Percentiles rank a stretch among this genome's conserved stretches.
Evolutionary conservation across 1,284 basidiomycete species (phyloP).

Genomic region (Limonomyces culmigenus): DNA sequence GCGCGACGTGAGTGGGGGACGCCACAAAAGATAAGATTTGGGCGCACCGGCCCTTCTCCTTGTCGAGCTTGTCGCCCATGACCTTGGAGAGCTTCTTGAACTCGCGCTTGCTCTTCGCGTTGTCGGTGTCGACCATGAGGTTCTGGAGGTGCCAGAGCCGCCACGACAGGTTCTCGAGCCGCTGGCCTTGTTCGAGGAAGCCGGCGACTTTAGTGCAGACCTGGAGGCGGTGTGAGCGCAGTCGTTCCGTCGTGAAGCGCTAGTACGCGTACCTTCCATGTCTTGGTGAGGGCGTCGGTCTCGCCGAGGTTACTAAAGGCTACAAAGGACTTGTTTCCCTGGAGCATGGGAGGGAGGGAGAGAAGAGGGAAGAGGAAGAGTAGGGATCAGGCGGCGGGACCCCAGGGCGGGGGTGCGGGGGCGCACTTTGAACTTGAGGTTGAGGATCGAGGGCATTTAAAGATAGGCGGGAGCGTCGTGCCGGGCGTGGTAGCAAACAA

Average conservation of each 20-base stretch:
- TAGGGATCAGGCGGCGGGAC: conserved; percentile 4
- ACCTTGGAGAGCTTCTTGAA: conserved; percentile 71
- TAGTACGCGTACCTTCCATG: conserved; percentile 57
- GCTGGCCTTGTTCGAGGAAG: conserved; percentile 72
- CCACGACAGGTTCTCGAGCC: conserved; percentile 78
- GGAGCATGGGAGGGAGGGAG: conserved; percentile 5
- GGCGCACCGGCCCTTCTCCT: conserved; percentile 68
- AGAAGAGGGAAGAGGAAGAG: conserved; percentile 2
- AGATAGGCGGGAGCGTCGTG: background rate
- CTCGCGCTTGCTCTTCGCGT: conserved; percentile 69
- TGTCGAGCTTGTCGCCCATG: conserved; percentile 78
- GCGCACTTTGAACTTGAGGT: conserved; percentile 70
- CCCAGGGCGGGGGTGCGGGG: conserved; percentile 3
- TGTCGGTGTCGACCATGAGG: conserved; percentile 74
- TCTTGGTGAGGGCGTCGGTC: conserved; percentile 65
- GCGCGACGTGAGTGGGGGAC: conserved; percentile 6
- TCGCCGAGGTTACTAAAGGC: conserved; percentile 75
- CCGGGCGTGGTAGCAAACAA: background rate
- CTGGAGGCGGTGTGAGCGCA: conserved; percentile 16
- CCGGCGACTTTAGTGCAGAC: conserved; percentile 75
- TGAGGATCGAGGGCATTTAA: conserved; percentile 65
- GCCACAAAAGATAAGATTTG: conserved; percentile 2
- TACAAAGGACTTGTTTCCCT: conserved; percentile 84
- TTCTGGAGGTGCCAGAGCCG: conserved; percentile 77
- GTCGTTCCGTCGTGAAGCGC: conserved; percentile 1